Percentiles rank a stretch among this genome's conserved stretches.
Conservation (phyloP, 2,329 filamentous ascomycete species). For the Catunica adiposa region DNA sequence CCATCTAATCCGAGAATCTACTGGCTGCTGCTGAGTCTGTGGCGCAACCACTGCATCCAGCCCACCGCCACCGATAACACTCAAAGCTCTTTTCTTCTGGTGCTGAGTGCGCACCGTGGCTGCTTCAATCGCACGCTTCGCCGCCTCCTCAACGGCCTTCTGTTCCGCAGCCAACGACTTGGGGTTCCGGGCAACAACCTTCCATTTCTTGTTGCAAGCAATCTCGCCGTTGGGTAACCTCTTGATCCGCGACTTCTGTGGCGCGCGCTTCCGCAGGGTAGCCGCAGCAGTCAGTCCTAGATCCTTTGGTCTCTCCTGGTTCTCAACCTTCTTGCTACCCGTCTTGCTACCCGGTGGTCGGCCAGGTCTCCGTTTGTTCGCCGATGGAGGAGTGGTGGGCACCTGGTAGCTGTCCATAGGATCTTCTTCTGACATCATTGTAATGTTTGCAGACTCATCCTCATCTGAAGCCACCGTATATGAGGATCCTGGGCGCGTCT, state of each 20-base stretch:
- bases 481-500: neutral
- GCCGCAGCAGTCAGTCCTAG: constrained; percentile 10
- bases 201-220: constrained; percentile 14
- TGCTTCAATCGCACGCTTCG: constrained; percentile 9
- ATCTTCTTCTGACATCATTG: constrained; percentile 1
- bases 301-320: constrained; percentile 13
- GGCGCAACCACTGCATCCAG: neutral
- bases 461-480: neutral
- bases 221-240: constrained; percentile 10
- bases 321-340: constrained; percentile 15
- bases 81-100: neutral
- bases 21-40: neutral
- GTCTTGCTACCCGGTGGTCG: constrained; percentile 9
- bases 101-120: neutral
- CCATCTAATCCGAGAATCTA: neutral
- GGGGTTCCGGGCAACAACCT: constrained; percentile 11
- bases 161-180: constrained; percentile 12
- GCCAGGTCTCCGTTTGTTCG: constrained; percentile 9
- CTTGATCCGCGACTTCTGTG: constrained; percentile 9
- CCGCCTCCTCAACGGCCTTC: constrained; percentile 10
- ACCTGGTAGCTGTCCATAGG: constrained; percentile 14
- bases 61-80: neutral
- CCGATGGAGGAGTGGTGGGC: constrained; percentile 16
- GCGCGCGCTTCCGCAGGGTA: constrained; percentile 12
- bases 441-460: neutral